Base-by-base conservation (phyloP, 176 grass and related monocot species). In the Rhynchospora breviuscula region DNA sequence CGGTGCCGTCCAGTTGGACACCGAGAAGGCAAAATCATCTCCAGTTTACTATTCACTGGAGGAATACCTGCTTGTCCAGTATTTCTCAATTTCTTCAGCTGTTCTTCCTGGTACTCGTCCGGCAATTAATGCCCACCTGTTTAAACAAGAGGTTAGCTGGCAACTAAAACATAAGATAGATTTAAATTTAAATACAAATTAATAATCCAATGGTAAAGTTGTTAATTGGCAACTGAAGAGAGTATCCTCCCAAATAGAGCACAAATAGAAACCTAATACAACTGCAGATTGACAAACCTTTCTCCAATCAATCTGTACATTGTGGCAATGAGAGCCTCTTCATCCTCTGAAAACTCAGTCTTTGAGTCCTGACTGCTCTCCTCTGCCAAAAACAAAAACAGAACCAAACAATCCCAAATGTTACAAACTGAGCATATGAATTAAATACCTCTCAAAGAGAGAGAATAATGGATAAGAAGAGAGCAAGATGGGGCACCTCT, bases 241-340 rank as follows among this genome's bases (percentile, higher is more conserved):
- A 40, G 31, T 44, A 0, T 17, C 33, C 3, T 68, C 65, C 4
- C 15, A 68, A 17, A 40, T 66, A 40, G 15, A 68, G 44, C 65
- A 3, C 15, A 43, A 17, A 40, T 66, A 43, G n/a, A 5, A 68
- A 68, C 6, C 43, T 18, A 44, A 18, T 18, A 68, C 7, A 54
- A 77, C 13, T 77, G 49, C 11, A 9, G 49, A 78, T 54, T 33
- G 8, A 78, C 87, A 54, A 82, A 89, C 87, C 87, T 85, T 65
- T 89, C 83, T 68, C 87, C 87, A 58, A 89, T 71, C 78, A 89
- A 86, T 76, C 71, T 89, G 60, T 78, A 89, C 87, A 89, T 89
- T 57, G 83, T 89, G 40, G 83, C 78, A 81, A 89, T 85, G 12
- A 89, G 87, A 48, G 48, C 71, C 48, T 86, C 83, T 52, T 89